Conservation (phyloP, 1,284 basidiomycete species). For the Puccinia novopanici region DNA sequence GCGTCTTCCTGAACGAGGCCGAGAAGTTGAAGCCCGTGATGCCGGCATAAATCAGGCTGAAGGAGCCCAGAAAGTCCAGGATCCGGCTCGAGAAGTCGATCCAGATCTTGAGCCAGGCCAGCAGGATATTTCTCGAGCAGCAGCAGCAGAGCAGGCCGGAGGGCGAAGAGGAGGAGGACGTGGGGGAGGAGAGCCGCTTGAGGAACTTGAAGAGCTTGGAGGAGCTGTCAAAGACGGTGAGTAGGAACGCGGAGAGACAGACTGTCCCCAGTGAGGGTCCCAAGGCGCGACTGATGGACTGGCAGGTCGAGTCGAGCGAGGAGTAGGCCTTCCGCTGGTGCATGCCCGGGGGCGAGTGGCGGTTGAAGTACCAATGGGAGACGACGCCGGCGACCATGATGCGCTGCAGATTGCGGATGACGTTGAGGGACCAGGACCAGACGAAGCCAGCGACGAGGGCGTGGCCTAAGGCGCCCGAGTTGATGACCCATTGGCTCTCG, state of each 20-base stretch:
- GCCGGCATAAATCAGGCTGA: conserved; percentile 38
- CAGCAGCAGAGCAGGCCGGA: too few species aligned
- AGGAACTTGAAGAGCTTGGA: conserved; percentile 17
- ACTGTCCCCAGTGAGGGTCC: conserved; percentile 46
- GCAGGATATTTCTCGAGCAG: neutral
- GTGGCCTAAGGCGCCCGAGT: conserved; percentile 9
- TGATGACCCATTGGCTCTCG: conserved; percentile 19
- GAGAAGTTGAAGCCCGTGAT: conserved; percentile 43
- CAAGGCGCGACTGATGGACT: conserved; percentile 37
- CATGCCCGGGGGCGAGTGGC: conserved; percentile 32
- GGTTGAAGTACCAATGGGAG: conserved; percentile 50
- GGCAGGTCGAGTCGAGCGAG: conserved; percentile 29
- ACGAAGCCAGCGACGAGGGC: conserved; percentile 36
- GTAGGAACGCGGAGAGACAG: conserved; percentile 35
- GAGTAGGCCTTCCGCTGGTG: conserved; percentile 23
- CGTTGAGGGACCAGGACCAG: conserved; percentile 49
- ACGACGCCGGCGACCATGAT: conserved; percentile 47
- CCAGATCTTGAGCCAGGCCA: conserved; percentile 15
- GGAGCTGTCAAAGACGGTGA: conserved; percentile 37
- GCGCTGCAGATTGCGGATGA: conserved; percentile 35
- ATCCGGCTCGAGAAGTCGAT: conserved; percentile 28
- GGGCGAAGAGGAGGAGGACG: neutral
- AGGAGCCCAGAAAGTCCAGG: conserved; percentile 31
- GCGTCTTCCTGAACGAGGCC: conserved; percentile 17
- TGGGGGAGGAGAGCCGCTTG: conserved; percentile 4